A percentile compares a stretch with the other conserved stretches of the same genome.
These are phyloP conservation scores for Prunus mira DNA, from an alignment of 306 rosid genomes.

Conservation along the genomic window DNA sequence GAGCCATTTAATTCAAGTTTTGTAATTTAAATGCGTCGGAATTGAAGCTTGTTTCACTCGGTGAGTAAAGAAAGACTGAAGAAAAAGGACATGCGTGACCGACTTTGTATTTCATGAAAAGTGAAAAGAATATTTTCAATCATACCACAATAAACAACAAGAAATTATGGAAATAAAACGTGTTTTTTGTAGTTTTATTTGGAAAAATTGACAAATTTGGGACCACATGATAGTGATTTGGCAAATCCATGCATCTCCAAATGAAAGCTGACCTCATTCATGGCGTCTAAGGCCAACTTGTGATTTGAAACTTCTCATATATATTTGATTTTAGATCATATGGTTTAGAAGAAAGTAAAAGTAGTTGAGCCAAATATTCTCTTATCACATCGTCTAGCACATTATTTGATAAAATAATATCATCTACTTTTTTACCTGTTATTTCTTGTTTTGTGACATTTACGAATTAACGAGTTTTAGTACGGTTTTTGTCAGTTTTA, in stretches of 20 bases:
- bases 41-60: not conserved
- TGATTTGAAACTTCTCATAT: not conserved
- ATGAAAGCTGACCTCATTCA: conserved; percentile 24
- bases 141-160: not conserved
- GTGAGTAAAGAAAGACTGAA: not conserved
- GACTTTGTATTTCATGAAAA: not conserved
- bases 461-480: no score
- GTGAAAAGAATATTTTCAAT: not conserved
- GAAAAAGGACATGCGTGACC: not conserved
- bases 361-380: no score
- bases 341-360: no score
- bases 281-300: not conserved
- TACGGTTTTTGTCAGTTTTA: rapidly evolving
- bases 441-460: no score
- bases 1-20: not conserved
- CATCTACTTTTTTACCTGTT: no score
- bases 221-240: not conserved
- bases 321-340: no score
- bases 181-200: not conserved
- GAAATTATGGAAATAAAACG: not conserved
- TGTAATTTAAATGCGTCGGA: conserved; percentile 8
- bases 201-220: not conserved
- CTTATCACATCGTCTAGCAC: no score
- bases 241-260: conserved; percentile 2
- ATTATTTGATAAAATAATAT: no score